These are phyloP conservation scores for Fraxinus excelsior DNA, from an alignment of 257 asterid species.

Conservation along the genomic window DNA sequence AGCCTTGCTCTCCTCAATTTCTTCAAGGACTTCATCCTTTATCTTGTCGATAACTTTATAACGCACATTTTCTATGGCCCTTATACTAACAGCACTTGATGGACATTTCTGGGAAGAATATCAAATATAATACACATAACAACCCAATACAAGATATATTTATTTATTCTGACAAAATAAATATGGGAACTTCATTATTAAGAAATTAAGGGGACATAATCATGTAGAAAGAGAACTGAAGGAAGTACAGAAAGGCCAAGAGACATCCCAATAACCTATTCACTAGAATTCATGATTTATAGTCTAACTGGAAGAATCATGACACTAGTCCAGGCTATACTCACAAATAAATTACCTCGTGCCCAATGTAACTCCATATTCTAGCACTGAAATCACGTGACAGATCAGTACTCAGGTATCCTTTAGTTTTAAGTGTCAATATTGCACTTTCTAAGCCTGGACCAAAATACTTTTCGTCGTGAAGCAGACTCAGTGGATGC, in stretches of 20 bases:
- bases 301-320: neutral
- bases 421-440: constrained; percentile 60
- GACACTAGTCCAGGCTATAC: constrained; percentile 7
- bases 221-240: constrained; percentile 7
- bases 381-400: constrained; percentile 61
- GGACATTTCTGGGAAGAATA: constrained; percentile 66
- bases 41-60: constrained; percentile 74
- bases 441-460: constrained; percentile 62
- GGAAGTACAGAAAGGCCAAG: constrained; percentile 19
- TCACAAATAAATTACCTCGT: constrained; percentile 55
- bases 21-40: constrained; percentile 82
- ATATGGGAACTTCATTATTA: neutral
- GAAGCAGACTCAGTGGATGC: constrained; percentile 67
- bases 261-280: constrained; percentile 2
- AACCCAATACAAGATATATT: constrained; percentile 8
- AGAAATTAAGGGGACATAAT: constrained; percentile 17
- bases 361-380: constrained; percentile 88
- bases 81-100: constrained; percentile 59
- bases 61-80: constrained; percentile 78
- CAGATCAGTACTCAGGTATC: constrained; percentile 60
- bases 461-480: constrained; percentile 78
- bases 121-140: neutral
- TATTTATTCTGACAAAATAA: neutral
- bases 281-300: constrained; percentile 12
- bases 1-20: constrained; percentile 94